Conservation (phyloP, 371 early-diverging fungal genomes). For the Sanchytrium tribonematis region DNA sequence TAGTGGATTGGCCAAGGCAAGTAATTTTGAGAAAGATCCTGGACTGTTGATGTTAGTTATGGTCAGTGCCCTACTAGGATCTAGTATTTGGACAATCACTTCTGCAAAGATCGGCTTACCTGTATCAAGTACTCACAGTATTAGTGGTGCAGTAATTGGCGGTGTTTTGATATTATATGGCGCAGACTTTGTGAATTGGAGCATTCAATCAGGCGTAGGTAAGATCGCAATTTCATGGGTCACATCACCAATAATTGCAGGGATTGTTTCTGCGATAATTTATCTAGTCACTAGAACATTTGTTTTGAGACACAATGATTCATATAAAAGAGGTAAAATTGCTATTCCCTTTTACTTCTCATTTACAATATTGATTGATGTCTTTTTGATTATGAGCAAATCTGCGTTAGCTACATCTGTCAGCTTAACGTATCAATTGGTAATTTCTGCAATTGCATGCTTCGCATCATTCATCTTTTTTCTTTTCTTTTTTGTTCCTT, state of each 20-base stretch:
- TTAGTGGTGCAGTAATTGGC: slow-evolving; percentile 53
- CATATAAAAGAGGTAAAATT: slow-evolving; percentile 36
- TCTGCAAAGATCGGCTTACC: slow-evolving; percentile 25
- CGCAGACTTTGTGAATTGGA: slow-evolving; percentile 31
- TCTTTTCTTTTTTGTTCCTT: slow-evolving; percentile 29
- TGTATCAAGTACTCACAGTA: slow-evolving; percentile 33
- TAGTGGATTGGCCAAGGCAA: slow-evolving; percentile 5
- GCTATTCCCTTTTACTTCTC: slow-evolving; percentile 54
- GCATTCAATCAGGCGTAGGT: slow-evolving; percentile 26
- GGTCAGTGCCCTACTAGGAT: slow-evolving; percentile 33
- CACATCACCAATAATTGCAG: slow-evolving; percentile 26
- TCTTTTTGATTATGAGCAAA: neutral
- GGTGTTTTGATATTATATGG: slow-evolving; percentile 45
- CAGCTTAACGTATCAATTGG: neutral
- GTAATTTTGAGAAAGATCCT: slow-evolving; percentile 2
- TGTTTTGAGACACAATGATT: slow-evolving; percentile 28
- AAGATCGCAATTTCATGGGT: slow-evolving; percentile 42
- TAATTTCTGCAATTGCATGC: too few species aligned
- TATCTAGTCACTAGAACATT: slow-evolving; percentile 31
- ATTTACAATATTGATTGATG: slow-evolving; percentile 26
- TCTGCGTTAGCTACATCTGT: neutral
- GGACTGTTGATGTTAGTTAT: slow-evolving; percentile 17
- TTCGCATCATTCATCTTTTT: slow-evolving; percentile 13
- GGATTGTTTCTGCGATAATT: slow-evolving; percentile 29
- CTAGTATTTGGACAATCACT: slow-evolving; percentile 19